Evolutionary conservation across 805 yeast species (phyloP), one percentile per base, ranked within the genome.

Genomic region (Nadsonia fulvescens): DNA sequence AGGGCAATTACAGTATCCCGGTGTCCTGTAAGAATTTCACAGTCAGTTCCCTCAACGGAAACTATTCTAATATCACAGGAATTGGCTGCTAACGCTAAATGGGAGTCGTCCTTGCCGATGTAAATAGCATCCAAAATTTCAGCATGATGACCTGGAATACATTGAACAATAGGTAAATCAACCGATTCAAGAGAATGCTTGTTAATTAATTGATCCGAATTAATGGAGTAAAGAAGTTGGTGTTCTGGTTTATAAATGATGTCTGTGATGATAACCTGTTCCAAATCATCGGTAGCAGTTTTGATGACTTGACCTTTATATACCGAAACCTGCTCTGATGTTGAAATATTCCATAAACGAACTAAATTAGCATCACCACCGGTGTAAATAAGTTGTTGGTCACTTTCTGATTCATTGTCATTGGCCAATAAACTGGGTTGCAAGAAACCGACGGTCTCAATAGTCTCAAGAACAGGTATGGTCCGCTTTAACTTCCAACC

Each of bases 61-160:
- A 83, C 63, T 8, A 89, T 50, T 45, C 96, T 59, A 30, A 89
- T 53, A 1, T 86, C 70, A 8, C 94, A 92, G 1, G 96, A 78
- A 49, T 89, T 89, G 3, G 96, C 86, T 2, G 96, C 95, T 36
- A 89, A 48, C 4, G 92, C 96, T 23, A 86, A 47, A 8, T 47
- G 33, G 9, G 32, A 24, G 16, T 36, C 40, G 13, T 56, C 43
- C 5, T 79, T 78, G 0, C 89, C 89, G 16, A 71, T 73, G 42
- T 70, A 74, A 37, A 69, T 66, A 54, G 82, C 62, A 45, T 86
- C 96, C 3, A 94, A 93, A 40, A 89, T 71, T 14, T 89, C 86
- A 31, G 95, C 96, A 51, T 86, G 93, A 48, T 82, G 82, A 38
- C 95, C 95, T 1, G 94, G 89, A 38, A 82, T 58, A 21, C 67